Evolutionary conservation across 2,329 filamentous ascomycete species (phyloP).

Genomic region (Ophiocordyceps robertsii): DNA sequence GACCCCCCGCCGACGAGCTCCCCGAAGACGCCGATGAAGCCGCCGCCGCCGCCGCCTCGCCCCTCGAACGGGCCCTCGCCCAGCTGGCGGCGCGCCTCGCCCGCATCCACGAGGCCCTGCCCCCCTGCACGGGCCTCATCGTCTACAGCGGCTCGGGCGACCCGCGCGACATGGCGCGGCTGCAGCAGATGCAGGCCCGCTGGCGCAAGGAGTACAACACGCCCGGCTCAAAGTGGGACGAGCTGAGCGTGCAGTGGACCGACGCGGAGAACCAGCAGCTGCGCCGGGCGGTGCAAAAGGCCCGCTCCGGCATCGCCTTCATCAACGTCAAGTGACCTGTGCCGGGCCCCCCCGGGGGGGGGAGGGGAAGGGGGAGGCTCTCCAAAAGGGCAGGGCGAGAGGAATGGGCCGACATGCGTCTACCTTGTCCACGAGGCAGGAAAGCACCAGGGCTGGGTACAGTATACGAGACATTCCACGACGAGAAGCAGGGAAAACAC

Average conservation of each 20-base stretch:
- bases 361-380: too few species aligned
- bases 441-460: too few species aligned
- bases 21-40: conserved; percentile 4
- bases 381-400: not conserved
- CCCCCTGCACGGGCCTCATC: conserved; percentile 51
- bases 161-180: conserved; percentile 49
- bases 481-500: too few species aligned
- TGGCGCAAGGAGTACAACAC: conserved; percentile 53
- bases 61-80: conserved; percentile 32
- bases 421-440: too few species aligned
- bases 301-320: conserved; percentile 51
- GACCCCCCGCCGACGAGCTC: conserved; percentile 14
- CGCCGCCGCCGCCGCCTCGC: conserved; percentile 8
- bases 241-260: conserved; percentile 54
- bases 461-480: too few species aligned
- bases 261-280: conserved; percentile 52
- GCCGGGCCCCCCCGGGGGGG: too few species aligned
- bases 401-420: too few species aligned
- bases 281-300: conserved; percentile 39
- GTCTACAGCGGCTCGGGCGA: conserved; percentile 55
- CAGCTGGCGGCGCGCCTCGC: conserved; percentile 34
- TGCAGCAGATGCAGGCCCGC: conserved; percentile 46
- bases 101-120: conserved; percentile 43
- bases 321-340: conserved; percentile 42
- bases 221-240: conserved; percentile 50